Evolutionary conservation across 1,139 yeast genomes (phyloP), one percentile per base, ranked within the genome.

Genomic region (Geotrichum australiense): DNA sequence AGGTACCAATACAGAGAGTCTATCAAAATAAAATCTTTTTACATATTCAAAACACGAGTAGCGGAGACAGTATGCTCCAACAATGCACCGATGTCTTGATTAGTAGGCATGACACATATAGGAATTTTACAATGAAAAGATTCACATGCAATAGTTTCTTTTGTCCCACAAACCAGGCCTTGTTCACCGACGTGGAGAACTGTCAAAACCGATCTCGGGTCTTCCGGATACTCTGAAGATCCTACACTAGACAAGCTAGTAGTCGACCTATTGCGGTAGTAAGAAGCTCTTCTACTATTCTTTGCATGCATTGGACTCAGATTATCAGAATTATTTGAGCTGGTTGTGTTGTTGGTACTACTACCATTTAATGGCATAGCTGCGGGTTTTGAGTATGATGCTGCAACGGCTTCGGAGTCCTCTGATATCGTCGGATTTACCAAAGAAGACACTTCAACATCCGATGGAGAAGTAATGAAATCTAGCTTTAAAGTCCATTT

Each of bases 401-500:
- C 45, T 7, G 36, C 10, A 11, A 39, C 42, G 10, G 42, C 23
- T 14, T 25, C 37, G 8, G 28, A 26, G 16, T 39, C 42, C 10
- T 39, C 42, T 2, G 35, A 21, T 4, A 32, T 16, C 6, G 36
- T 19, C 10, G 29, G 11, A 2, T 14, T 19, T 6, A 19, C 34
- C 11, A 24, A 8, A 20, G 26, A 3, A 19, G 39, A 16, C 2
- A 12, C 36, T n/a, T 32, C 35, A 22, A 28, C 33, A 21, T 43
- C 46, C 3, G 51, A 40, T 2, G 59, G 51, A n/a, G 51, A 45
- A 7, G 63, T 59, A 34, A 59, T 52, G 39, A 65, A 61, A 35
- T 64, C 66, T 12, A 65, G 49, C 30, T 60, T 53, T 20, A 65
- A 38, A 5, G 54, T 57, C 68, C 69, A 61, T 16, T 50, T 47